phyloP scores from a whole-genome alignment of 192 early-diverging fungal species.

The Dispira simplex region DNA sequence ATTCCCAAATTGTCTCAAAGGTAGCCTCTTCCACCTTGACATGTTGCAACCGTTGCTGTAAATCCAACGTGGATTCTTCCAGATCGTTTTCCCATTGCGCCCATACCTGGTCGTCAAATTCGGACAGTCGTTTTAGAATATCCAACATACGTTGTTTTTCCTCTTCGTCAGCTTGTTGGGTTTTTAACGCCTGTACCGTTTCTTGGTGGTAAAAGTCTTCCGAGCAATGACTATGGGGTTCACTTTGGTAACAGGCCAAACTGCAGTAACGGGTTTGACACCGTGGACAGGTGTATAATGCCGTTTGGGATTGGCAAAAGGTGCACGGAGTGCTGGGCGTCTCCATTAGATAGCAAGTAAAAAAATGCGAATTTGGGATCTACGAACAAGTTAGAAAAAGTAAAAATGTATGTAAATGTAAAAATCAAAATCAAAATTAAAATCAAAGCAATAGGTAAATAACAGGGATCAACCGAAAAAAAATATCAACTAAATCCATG shows the following conservation, averaged over 20 bases:
- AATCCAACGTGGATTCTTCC: neutral
- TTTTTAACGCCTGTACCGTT: neutral
- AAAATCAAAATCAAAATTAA: too few relatives aligned
- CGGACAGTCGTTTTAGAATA: neutral
- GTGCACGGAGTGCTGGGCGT: too few relatives aligned
- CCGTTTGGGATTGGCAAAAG: neutral
- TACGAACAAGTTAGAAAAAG: too few relatives aligned
- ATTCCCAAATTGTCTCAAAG: slow-evolving; percentile 7
- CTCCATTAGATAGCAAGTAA: too few relatives aligned
- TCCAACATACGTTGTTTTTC: slow-evolving; percentile 4
- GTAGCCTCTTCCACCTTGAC: neutral
- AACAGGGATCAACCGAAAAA: too few relatives aligned
- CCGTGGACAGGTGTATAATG: slow-evolving; percentile 4
- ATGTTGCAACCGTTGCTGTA: slow-evolving; percentile 1
- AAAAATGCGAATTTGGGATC: too few relatives aligned
- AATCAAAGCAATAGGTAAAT: too few relatives aligned
- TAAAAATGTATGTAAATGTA: too few relatives aligned
- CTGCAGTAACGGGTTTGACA: slow-evolving; percentile 5
- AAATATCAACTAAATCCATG: too few relatives aligned
- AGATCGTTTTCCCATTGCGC: neutral
- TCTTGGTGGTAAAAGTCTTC: slow-evolving; percentile 3
- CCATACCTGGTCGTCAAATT: slow-evolving; percentile 6
- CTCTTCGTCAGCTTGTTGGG: neutral
- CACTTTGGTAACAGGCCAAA: neutral
- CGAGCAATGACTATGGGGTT: neutral